These are phyloP conservation scores for Nyctanthes arbortristis DNA, from an alignment of 257 asterid species.

Conservation along the genomic window DNA sequence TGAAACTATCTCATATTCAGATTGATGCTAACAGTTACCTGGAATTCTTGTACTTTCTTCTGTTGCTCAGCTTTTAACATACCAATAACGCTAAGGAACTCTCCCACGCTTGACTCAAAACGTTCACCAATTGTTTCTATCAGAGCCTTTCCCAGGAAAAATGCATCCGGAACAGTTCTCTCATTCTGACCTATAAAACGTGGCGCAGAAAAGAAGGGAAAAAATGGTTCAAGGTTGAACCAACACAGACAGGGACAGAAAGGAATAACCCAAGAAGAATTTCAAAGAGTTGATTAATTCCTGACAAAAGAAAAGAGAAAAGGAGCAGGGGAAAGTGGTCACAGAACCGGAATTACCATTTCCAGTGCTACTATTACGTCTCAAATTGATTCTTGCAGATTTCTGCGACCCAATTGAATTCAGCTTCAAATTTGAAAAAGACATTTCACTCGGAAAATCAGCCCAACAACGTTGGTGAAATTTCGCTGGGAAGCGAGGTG, in stretches of 20 bases:
- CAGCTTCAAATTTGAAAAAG: constrained; percentile 24
- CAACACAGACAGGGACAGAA: too few relatives aligned
- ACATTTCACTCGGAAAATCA: constrained; percentile 12
- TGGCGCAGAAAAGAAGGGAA: background rate
- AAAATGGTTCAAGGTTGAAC: too few relatives aligned
- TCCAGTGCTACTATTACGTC: constrained; percentile 31
- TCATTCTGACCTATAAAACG: constrained; percentile 63
- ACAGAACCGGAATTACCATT: constrained; percentile 46
- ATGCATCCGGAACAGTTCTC: constrained; percentile 70
- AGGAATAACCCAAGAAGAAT: too few relatives aligned
- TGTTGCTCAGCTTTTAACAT: constrained; percentile 90
- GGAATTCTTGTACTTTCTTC: constrained; percentile 73
- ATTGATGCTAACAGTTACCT: constrained; percentile 39
- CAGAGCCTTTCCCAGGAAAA: constrained; percentile 91
- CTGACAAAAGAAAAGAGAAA: background rate
- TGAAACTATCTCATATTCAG: background rate
- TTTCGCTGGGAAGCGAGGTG: too few relatives aligned
- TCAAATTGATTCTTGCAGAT: constrained; percentile 29
- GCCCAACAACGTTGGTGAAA: constrained; percentile 19
- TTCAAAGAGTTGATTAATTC: background rate
- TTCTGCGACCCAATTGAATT: constrained; percentile 18
- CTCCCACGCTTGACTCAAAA: constrained; percentile 73
- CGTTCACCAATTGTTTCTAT: constrained; percentile 81
- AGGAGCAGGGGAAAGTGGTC: constrained; percentile 13
- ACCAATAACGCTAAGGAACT: constrained; percentile 69